phyloP scores from a whole-genome alignment of 2,329 filamentous ascomycete genomes.

The Podosphaera leucotricha region DNA sequence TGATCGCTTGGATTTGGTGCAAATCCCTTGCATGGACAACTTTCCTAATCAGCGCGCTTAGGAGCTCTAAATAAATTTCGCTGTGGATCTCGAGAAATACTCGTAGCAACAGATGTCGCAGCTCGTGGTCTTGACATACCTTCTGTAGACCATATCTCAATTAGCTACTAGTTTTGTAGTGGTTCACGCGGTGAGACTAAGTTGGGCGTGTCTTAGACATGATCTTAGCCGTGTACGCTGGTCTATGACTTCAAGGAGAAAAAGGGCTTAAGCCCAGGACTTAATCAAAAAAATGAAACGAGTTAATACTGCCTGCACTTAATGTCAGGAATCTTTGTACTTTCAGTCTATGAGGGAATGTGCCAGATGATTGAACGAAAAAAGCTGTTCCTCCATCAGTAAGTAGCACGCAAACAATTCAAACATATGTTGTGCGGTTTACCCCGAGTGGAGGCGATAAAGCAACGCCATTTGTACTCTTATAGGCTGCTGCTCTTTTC shows the following conservation, averaged over 20 bases:
- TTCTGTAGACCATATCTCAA: slow-evolving; percentile 48
- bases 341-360: too few species aligned
- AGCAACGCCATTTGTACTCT: too few species aligned
- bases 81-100: slow-evolving; percentile 53
- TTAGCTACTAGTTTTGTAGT: background rate
- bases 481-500: too few species aligned
- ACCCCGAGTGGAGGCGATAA: too few species aligned
- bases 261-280: background rate
- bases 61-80: slow-evolving; percentile 83
- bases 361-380: too few species aligned
- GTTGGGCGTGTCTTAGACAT: background rate
- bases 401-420: too few species aligned
- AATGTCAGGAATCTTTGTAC: too few species aligned
- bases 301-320: too few species aligned
- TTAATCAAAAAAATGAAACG: background rate
- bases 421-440: too few species aligned
- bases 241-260: background rate
- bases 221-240: background rate
- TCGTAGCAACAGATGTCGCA: slow-evolving; percentile 86
- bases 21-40: slow-evolving; percentile 78
- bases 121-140: slow-evolving; percentile 83
- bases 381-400: too few species aligned
- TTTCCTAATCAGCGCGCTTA: slow-evolving; percentile 67
- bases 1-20: slow-evolving; percentile 70
- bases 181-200: background rate